phyloP scores from a whole-genome alignment of 176 grass and related monocot genomes.

The Triticum monococcum region DNA sequence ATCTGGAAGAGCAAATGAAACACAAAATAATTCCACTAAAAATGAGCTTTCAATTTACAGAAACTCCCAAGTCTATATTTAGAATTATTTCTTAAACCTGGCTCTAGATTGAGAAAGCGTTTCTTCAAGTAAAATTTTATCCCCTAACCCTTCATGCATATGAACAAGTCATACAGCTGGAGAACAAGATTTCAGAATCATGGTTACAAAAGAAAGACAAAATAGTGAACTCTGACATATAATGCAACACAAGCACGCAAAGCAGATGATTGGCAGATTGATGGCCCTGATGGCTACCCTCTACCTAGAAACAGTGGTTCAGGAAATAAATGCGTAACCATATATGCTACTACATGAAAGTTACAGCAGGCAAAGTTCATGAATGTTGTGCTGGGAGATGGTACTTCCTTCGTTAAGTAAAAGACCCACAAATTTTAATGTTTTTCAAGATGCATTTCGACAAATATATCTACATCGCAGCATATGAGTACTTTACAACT shows the following conservation, averaged over 20 bases:
- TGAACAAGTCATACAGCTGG: not conserved
- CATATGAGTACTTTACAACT: not conserved
- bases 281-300: not conserved
- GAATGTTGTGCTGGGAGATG: not conserved
- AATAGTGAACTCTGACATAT: not conserved
- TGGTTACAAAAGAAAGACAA: not conserved
- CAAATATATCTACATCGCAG: not conserved
- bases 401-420: not conserved
- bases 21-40: not conserved
- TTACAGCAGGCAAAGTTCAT: not conserved
- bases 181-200: constrained; percentile 8
- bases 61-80: not conserved
- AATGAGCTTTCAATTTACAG: not conserved
- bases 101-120: constrained; percentile 4
- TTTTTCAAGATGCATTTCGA: not conserved
- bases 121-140: constrained; percentile 1
- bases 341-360: not conserved
- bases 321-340: not conserved
- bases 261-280: not conserved
- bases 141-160: not conserved
- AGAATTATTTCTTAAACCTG: not conserved
- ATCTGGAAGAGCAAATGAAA: not conserved
- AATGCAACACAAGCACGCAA: not conserved
- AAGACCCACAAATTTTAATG: not conserved
- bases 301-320: not conserved